phyloP scores from a whole-genome alignment of 1,139 yeast species.

The Candida pseudocylindracea region DNA sequence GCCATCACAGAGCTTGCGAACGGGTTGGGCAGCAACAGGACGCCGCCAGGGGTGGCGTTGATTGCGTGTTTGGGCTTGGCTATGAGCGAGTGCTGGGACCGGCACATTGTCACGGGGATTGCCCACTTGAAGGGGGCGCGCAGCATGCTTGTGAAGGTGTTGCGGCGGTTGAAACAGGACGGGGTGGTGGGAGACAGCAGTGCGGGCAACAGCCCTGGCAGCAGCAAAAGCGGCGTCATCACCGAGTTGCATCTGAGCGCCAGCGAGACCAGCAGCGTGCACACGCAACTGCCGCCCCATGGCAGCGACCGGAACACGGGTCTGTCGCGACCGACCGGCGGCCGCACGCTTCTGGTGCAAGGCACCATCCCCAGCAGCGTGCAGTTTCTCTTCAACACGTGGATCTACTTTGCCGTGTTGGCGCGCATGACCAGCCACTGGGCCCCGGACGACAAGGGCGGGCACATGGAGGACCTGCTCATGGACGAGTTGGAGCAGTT shows the following conservation, averaged over 20 bases:
- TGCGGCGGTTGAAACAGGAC: slow-evolving; percentile 10
- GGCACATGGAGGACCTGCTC: slow-evolving; percentile 8
- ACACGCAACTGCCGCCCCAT: too few species aligned
- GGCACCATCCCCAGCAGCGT: slow-evolving; percentile 16
- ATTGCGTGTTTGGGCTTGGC: slow-evolving; percentile 43
- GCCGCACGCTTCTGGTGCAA: background rate
- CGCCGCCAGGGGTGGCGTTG: slow-evolving; percentile 17
- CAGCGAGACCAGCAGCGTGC: too few species aligned
- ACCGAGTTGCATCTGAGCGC: too few species aligned
- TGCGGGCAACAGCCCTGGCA: too few species aligned
- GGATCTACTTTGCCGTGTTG: slow-evolving; percentile 45
- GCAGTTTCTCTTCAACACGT: slow-evolving; percentile 34
- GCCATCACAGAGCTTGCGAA: slow-evolving; percentile 36
- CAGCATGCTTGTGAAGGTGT: slow-evolving; percentile 29
- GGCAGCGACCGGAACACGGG: too few species aligned
- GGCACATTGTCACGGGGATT: slow-evolving; percentile 40
- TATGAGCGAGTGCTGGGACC: slow-evolving; percentile 47
- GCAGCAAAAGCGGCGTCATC: too few species aligned
- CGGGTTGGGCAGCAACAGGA: slow-evolving; percentile 17
- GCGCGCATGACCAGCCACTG: slow-evolving; percentile 38
- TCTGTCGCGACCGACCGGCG: too few species aligned
- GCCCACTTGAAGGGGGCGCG: slow-evolving; percentile 49
- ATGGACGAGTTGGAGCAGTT: slow-evolving; percentile 12
- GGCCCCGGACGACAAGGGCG: slow-evolving; percentile 20
- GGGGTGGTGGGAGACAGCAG: slow-evolving; percentile 3